A percentile compares a stretch with the other conserved stretches of the same genome.
These are phyloP conservation scores for Lotus japonicus DNA, from an alignment of 306 rosid species.

Conservation along the genomic window DNA sequence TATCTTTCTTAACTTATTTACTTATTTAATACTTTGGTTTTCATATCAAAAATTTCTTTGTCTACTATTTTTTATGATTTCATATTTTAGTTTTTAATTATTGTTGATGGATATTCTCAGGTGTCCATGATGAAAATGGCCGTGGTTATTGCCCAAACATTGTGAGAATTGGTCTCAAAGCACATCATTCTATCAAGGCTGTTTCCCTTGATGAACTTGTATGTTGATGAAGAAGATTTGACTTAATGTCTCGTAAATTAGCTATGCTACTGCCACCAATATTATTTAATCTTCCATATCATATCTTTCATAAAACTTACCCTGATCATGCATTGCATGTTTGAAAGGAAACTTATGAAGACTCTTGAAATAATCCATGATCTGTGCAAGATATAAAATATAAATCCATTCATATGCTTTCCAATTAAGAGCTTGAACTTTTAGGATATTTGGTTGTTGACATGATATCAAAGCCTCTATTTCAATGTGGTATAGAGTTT, in stretches of 20 bases:
- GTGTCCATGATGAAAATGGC: constrained; percentile 85
- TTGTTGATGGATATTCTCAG: constrained; percentile 36
- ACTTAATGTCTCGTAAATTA: constrained; percentile 5
- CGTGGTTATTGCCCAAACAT: constrained; percentile 70
- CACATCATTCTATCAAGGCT: constrained; percentile 83
- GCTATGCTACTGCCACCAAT: not conserved
- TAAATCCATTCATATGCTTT: no score
- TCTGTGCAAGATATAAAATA: not conserved
- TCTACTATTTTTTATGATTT: not conserved
- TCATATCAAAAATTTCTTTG: not conserved
- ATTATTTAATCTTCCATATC: constrained; percentile 10
- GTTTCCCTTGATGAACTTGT: constrained; percentile 83
- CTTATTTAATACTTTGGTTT: not conserved
- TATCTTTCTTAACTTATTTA: not conserved
- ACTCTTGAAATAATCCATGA: not conserved
- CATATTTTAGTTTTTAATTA: not conserved
- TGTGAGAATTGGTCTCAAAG: constrained; percentile 85
- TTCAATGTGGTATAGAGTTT: no score
- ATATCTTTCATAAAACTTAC: not conserved
- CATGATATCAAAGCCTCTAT: no score
- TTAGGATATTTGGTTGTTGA: no score
- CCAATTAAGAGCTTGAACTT: no score
- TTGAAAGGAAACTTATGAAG: constrained; percentile 6
- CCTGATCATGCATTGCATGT: constrained; percentile 7
- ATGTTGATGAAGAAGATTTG: constrained; percentile 30